A percentile compares a stretch with the other conserved stretches of the same genome.
phyloP scores from a whole-genome alignment of 2,329 filamentous ascomycete species.

The Fusarium gaditjirri region DNA sequence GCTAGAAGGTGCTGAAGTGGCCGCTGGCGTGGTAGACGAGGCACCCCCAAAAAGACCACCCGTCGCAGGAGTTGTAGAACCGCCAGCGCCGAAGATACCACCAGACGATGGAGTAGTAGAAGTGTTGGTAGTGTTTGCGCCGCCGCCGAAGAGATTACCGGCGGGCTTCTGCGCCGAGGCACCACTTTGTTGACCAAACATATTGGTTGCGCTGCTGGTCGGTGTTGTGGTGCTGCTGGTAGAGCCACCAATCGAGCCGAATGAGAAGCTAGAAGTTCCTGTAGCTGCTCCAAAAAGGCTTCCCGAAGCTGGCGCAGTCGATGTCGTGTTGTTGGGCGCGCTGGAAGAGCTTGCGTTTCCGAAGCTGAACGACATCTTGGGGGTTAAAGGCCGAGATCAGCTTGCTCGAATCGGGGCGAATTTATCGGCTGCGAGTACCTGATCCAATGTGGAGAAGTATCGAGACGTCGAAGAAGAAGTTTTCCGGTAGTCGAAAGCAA shows the following conservation, averaged over 20 bases:
- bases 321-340: constrained; percentile 48
- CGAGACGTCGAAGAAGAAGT: constrained; percentile 1
- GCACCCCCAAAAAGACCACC: constrained; percentile 39
- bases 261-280: constrained; percentile 54
- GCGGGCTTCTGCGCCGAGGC: constrained; percentile 44
- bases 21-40: constrained; percentile 43
- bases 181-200: constrained; percentile 50
- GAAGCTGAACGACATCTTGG: constrained; percentile 56
- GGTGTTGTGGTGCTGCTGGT: constrained; percentile 45
- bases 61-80: constrained; percentile 42
- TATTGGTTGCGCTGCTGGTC: constrained; percentile 39
- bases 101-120: constrained; percentile 30
- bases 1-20: constrained; percentile 36
- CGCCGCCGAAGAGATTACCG: constrained; percentile 40
- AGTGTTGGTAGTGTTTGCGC: constrained; percentile 37
- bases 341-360: constrained; percentile 48
- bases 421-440: constrained; percentile 24
- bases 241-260: constrained; percentile 48
- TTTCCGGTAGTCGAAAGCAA: constrained; percentile 7
- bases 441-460: constrained; percentile 1
- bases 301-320: constrained; percentile 54
- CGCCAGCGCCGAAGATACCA: constrained; percentile 41
- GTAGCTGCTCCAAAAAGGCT: constrained; percentile 54
- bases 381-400: constrained; percentile 29
- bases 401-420: constrained; percentile 31